Conservation (phyloP, 768 basidiomycete genomes). For the Lepiota venenata region DNA sequence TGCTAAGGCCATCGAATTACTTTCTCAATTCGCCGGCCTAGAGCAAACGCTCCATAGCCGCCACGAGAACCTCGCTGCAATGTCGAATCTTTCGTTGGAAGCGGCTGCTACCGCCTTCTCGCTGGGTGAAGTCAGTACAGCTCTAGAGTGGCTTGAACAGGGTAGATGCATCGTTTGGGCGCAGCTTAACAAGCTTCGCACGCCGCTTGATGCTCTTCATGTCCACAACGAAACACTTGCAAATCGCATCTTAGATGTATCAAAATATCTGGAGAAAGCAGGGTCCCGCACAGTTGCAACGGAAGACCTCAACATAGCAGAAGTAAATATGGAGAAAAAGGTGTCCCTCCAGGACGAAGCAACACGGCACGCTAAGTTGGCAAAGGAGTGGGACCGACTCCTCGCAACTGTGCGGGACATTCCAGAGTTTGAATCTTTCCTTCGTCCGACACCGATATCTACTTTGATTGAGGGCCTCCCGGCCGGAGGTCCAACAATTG, state of each 20-base stretch:
- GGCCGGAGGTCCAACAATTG: conserved; percentile 15
- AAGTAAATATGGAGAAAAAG: background rate
- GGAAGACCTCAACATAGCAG: background rate
- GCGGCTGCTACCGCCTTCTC: background rate
- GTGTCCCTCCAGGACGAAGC: background rate
- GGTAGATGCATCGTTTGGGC: conserved; percentile 20
- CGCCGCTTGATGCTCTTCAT: conserved; percentile 17
- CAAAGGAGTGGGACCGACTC: conserved; percentile 15
- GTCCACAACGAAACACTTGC: conserved; percentile 18
- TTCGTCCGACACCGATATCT: conserved; percentile 11
- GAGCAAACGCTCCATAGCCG: background rate
- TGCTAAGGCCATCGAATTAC: background rate
- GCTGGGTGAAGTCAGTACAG: background rate
- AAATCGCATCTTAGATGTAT: background rate
- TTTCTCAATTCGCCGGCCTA: background rate
- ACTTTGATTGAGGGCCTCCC: conserved; percentile 7
- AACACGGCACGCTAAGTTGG: conserved; percentile 13
- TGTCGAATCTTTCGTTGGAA: background rate
- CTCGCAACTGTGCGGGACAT: conserved; percentile 15
- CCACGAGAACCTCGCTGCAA: background rate
- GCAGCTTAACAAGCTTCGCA: conserved; percentile 17
- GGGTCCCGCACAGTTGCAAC: background rate
- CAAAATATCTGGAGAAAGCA: background rate
- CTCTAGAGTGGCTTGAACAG: conserved; percentile 12
- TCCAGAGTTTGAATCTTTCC: conserved; percentile 16